Conservation (phyloP, 208 protist species). For the Strigomonas galati region DNA sequence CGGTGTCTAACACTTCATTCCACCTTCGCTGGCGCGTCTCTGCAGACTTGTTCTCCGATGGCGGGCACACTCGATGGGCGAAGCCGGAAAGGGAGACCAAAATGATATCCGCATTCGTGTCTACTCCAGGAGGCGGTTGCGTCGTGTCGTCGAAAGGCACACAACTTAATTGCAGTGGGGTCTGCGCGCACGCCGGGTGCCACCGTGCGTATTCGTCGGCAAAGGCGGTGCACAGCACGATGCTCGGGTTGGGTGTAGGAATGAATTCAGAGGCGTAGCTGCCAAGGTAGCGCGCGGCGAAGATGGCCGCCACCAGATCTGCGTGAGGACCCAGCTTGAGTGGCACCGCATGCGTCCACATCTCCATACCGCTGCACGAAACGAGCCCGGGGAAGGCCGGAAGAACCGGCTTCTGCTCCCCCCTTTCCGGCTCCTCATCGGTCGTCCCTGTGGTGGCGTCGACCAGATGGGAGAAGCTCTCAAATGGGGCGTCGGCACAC, state of each 20-base stretch:
- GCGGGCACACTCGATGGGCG: too few relatives aligned
- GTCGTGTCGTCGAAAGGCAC: not conserved
- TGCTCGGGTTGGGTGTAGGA: not conserved
- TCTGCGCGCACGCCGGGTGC: not conserved
- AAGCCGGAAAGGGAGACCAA: too few relatives aligned
- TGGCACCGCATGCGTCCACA: slow-evolving; percentile 76
- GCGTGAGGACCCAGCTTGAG: slow-evolving; percentile 30
- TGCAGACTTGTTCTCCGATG: too few relatives aligned
- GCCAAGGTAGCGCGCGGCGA: slow-evolving; percentile 42
- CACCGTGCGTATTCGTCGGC: not conserved
- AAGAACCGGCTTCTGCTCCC: slow-evolving; percentile 15
- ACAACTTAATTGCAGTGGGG: not conserved
- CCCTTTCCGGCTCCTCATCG: slow-evolving; percentile 17
- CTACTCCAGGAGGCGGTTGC: not conserved
- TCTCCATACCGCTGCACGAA: slow-evolving; percentile 56
- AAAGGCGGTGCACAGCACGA: not conserved
- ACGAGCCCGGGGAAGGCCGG: slow-evolving; percentile 44
- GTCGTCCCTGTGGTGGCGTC: slow-evolving; percentile 16
- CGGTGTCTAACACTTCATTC: too few relatives aligned
- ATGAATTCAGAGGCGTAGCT: slow-evolving; percentile 19
- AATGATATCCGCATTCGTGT: too few relatives aligned
- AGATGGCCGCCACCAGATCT: slow-evolving; percentile 53
- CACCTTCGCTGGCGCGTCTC: too few relatives aligned
- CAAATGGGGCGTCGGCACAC: slow-evolving; percentile 27
- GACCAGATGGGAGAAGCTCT: not conserved